phyloP scores from a whole-genome alignment of 805 yeast genomes.

The Schwanniomyces vanrijiae region DNA sequence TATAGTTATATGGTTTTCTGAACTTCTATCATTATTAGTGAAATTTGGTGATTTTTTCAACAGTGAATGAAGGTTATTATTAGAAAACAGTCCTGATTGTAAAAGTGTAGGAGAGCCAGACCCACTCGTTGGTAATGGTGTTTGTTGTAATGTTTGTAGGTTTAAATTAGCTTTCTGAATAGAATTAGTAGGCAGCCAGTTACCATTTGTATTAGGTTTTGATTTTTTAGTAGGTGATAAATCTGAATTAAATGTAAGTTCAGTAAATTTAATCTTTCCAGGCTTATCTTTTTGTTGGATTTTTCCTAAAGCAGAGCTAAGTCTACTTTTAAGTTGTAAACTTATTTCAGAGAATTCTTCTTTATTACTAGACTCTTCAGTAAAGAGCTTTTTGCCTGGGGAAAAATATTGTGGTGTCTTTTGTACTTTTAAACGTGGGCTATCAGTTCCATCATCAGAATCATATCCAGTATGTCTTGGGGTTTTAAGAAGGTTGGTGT shows the following conservation, averaged over 20 bases:
- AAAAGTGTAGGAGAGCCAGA: constrained; percentile 7
- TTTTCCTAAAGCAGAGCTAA: constrained; percentile 42
- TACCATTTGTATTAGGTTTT: constrained; percentile 5
- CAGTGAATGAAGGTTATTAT: constrained; percentile 3
- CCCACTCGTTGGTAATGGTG: constrained; percentile 20
- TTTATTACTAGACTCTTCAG: constrained; percentile 20
- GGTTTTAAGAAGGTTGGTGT: constrained; percentile 26
- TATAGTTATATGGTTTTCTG: constrained; percentile 10
- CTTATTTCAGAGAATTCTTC: constrained; percentile 41
- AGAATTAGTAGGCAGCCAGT: constrained; percentile 22
- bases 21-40: constrained; percentile 5
- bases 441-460: constrained; percentile 23
- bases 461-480: constrained; percentile 33
- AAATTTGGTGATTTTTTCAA: constrained; percentile 9
- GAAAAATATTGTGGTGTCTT: constrained; percentile 42
- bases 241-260: constrained; percentile 22
- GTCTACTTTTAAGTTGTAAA: constrained; percentile 33
- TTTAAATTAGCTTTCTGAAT: constrained; percentile 32
- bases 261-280: constrained; percentile 30
- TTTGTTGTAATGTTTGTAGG: constrained; percentile 36
- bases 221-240: constrained; percentile 27
- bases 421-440: constrained; percentile 25
- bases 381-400: constrained; percentile 37
- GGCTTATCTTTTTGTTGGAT: constrained; percentile 24
- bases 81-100: constrained; percentile 3